Conservation (phyloP, 306 rosid species). For the Hippophae gyantsensis region DNA sequence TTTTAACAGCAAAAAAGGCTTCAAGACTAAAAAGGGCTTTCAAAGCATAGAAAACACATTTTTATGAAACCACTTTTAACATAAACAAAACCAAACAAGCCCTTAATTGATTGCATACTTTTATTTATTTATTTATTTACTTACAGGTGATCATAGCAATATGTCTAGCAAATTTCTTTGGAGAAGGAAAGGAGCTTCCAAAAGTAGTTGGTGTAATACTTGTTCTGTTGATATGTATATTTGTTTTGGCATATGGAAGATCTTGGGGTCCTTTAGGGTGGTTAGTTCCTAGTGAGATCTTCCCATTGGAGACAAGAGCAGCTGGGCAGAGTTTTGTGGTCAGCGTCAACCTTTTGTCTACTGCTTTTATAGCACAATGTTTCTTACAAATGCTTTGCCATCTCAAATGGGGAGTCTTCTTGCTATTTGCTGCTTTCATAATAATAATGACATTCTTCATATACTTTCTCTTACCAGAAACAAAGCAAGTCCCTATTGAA, state of each 20-base stretch:
- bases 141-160: conserved; percentile 60
- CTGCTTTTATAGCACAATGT: conserved; percentile 83
- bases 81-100: too few species aligned
- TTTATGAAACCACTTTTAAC: too few species aligned
- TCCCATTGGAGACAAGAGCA: conserved; percentile 86
- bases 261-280: conserved; percentile 97
- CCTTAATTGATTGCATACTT: neutral
- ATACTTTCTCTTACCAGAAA: conserved; percentile 82
- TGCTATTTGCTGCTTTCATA: conserved; percentile 64
- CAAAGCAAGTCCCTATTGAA: conserved; percentile 89
- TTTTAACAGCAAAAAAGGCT: too few species aligned
- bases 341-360: conserved; percentile 84
- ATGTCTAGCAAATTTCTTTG: conserved; percentile 61
- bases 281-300: conserved; percentile 94
- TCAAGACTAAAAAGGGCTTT: too few species aligned
- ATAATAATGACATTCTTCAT: conserved; percentile 63
- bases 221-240: conserved; percentile 57
- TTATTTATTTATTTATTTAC: neutral
- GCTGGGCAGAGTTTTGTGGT: conserved; percentile 91
- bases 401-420: conserved; percentile 78
- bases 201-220: conserved; percentile 59
- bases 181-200: conserved; percentile 59
- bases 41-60: too few species aligned
- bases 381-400: conserved; percentile 77
- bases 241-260: conserved; percentile 96